Conservation (phyloP, 2,329 filamentous ascomycete species). For the Clarireedia sp. region DNA sequence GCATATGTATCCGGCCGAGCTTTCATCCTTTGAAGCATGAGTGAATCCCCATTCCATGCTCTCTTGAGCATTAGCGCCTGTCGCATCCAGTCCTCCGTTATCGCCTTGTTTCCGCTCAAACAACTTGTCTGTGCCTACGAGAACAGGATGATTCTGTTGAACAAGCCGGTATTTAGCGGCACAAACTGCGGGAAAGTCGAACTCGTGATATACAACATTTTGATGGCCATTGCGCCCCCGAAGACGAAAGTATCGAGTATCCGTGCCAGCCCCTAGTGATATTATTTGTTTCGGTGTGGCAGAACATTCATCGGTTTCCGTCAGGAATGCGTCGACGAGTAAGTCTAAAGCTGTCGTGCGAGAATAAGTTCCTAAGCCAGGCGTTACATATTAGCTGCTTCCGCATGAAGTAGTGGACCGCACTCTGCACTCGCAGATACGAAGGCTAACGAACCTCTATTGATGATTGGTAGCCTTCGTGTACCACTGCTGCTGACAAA, state of each 20-base stretch:
- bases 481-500: conserved; percentile 54
- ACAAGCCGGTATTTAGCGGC: conserved; percentile 38
- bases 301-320: conserved; percentile 11
- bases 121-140: background rate
- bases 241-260: conserved; percentile 79
- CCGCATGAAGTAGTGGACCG: background rate
- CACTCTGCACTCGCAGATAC: conserved; percentile 7
- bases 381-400: conserved; percentile 1
- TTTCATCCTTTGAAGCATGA: conserved; percentile 6
- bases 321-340: conserved; percentile 66
- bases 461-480: conserved; percentile 81
- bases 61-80: conserved; percentile 4
- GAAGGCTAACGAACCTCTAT: conserved; percentile 57
- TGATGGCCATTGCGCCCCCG: conserved; percentile 25
- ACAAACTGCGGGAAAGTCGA: conserved; percentile 79
- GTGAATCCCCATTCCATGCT: conserved; percentile 25
- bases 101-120: background rate
- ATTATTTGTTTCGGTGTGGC: conserved; percentile 63
- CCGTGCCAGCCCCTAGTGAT: conserved; percentile 87
- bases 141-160: background rate
- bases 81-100: conserved; percentile 29
- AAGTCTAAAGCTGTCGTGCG: conserved; percentile 76
- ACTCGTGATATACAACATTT: conserved; percentile 72
- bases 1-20: conserved; percentile 36
- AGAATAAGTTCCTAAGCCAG: conserved; percentile 71